Conservation (phyloP, 2,329 filamentous ascomycete genomes). For the Diaporthe citriasiana region DNA sequence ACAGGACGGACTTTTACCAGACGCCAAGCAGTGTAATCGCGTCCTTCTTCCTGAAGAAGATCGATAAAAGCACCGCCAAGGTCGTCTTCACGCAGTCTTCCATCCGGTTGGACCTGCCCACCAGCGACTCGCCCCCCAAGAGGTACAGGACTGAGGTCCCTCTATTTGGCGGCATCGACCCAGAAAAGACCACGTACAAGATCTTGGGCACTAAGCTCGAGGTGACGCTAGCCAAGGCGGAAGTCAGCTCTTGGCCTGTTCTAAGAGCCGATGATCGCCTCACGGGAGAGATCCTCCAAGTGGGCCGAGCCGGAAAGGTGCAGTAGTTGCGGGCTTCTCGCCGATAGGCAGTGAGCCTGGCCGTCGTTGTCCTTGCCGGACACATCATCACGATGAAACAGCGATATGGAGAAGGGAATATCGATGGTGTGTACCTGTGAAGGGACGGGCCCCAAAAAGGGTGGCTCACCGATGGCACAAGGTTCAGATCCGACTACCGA, state of each 20-base stretch:
- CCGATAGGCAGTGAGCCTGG: conserved; percentile 17
- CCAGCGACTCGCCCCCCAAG: conserved; percentile 82
- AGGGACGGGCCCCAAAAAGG: neutral
- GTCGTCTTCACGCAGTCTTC: conserved; percentile 76
- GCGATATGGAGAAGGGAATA: neutral
- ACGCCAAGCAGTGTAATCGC: conserved; percentile 87
- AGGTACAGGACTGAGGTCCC: conserved; percentile 81
- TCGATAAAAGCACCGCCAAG: conserved; percentile 83
- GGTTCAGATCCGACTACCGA: conserved; percentile 21
- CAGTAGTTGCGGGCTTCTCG: conserved; percentile 41
- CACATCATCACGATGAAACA: conserved; percentile 10
- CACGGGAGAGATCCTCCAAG: conserved; percentile 86
- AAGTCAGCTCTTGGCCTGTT: conserved; percentile 87
- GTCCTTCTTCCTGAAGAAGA: conserved; percentile 97
- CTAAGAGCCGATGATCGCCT: conserved; percentile 80
- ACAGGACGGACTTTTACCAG: conserved; percentile 93
- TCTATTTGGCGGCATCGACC: conserved; percentile 83
- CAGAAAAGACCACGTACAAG: conserved; percentile 81
- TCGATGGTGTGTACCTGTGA: neutral
- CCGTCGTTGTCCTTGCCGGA: neutral
- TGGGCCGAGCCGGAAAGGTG: conserved; percentile 79
- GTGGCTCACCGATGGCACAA: neutral
- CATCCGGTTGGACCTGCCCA: conserved; percentile 86
- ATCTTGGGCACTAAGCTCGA: conserved; percentile 93
- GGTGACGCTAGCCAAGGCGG: conserved; percentile 78